A percentile compares a stretch with the other conserved stretches of the same genome.
phyloP scores from a whole-genome alignment of 2,329 filamentous ascomycete genomes.

The Exserohilum rostratum region DNA sequence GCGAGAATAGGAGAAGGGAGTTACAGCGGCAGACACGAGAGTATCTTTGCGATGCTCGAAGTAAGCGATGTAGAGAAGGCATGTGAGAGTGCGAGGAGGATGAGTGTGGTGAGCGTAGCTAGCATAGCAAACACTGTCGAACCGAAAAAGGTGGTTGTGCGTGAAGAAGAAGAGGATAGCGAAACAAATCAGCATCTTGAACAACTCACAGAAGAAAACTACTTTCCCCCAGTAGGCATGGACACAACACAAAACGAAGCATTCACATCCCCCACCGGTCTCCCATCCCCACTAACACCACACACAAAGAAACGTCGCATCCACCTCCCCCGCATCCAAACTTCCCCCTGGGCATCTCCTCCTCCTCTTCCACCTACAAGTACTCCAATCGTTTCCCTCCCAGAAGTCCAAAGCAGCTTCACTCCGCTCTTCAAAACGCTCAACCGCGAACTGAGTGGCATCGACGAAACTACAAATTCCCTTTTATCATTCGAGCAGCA shows the following conservation, averaged over 20 bases:
- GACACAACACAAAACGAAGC: too few relatives aligned
- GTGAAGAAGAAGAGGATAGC: neutral
- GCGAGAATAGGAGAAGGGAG: slow-evolving; percentile 11
- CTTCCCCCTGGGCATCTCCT: neutral
- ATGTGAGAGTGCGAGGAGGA: slow-evolving; percentile 12
- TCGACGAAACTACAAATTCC: too few relatives aligned
- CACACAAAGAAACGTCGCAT: neutral
- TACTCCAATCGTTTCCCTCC: neutral
- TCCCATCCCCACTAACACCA: neutral
- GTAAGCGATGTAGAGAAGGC: slow-evolving; percentile 20
- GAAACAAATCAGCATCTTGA: too few relatives aligned
- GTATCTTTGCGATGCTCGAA: slow-evolving; percentile 5
- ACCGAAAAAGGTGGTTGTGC: too few relatives aligned
- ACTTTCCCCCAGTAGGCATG: too few relatives aligned
- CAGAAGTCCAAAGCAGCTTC: neutral
- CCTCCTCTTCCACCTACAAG: neutral
- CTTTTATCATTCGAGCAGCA: too few relatives aligned
- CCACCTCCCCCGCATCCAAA: slow-evolving; percentile 4
- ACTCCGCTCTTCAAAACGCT: neutral
- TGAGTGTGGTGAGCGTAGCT: slow-evolving; percentile 9
- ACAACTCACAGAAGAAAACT: too few relatives aligned
- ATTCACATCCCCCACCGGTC: neutral
- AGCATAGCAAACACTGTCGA: too few relatives aligned
- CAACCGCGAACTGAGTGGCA: neutral
- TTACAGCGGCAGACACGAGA: neutral